Percentiles rank a stretch among this genome's conserved stretches.
phyloP scores from a whole-genome alignment of 129 eudicot species.

The Escallonia herrerae region DNA sequence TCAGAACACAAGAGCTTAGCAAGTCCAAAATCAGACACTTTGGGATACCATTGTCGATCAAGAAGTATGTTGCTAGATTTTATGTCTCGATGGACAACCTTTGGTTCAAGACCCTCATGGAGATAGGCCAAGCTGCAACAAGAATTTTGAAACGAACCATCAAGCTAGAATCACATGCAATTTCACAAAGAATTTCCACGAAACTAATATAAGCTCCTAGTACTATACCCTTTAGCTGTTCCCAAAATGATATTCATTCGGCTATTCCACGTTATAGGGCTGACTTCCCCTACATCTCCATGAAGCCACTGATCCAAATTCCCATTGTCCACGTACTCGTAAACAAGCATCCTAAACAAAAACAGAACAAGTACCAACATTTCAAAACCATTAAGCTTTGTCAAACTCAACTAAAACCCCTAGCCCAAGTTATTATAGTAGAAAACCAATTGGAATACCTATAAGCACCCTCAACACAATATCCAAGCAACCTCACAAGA shows the following conservation, averaged over 20 bases:
- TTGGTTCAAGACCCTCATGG: slow-evolving; percentile 97
- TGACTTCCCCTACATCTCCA: slow-evolving; percentile 87
- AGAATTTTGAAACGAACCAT: background rate
- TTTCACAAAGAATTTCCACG: background rate
- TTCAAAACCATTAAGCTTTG: background rate
- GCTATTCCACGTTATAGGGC: slow-evolving; percentile 82
- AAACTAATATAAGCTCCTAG: background rate
- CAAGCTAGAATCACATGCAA: background rate
- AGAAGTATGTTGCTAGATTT: slow-evolving; percentile 84
- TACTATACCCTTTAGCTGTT: slow-evolving; percentile 83
- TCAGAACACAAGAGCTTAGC: slow-evolving; percentile 93
- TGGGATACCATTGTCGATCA: slow-evolving; percentile 86
- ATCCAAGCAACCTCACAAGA: slow-evolving; percentile 85
- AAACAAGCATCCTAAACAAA: slow-evolving; percentile 77
- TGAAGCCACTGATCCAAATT: slow-evolving; percentile 99
- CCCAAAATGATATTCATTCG: slow-evolving; percentile 83
- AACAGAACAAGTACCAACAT: background rate
- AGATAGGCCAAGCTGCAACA: slow-evolving; percentile 82
- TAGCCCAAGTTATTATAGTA: background rate
- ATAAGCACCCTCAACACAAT: slow-evolving; percentile 96
- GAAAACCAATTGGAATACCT: slow-evolving; percentile 36
- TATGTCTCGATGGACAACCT: slow-evolving; percentile 93
- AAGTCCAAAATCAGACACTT: slow-evolving; percentile 96
- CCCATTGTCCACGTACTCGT: slow-evolving; percentile 91
- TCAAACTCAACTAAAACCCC: background rate